Base-by-base conservation (phyloP, 169 alveolate genomes). In the Cryptosporidium viatorum region DNA sequence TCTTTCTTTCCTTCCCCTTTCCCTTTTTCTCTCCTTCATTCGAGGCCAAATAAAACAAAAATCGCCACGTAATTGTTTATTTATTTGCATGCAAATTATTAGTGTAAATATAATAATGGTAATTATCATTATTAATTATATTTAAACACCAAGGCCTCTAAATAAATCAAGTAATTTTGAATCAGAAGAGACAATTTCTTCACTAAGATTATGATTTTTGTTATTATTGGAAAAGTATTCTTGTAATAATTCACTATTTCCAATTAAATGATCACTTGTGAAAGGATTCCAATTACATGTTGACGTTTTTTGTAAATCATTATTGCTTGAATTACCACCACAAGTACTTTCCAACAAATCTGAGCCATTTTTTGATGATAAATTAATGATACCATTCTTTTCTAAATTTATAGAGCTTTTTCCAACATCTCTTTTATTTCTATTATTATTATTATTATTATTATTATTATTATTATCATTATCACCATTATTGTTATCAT, bases 111-210 rank as follows among this genome's bases (percentile, higher is more conserved):
- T n/a, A n/a, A n/a, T n/a, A n/a, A n/a, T 48, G 58, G 5, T 18
- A 10, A 48, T 14, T 14, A 18, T 48, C 1, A 14, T 48, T 18
- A 48, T 48, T 18, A 2, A 51, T n/a, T 10, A 50, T 14, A 7
- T 10, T 62, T 48, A 80, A 39, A 62, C 74, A 59, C 89, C 89
- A 23, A 80, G 45, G 10, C 68, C 89, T 31, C 65, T 45, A 33
- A 80, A 80, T 21, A 80, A 26, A 33, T 80, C 89, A 7, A 80
- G 65, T 26, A 80, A 43, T 29, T 80, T 80, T 29, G 75, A 80
- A 29, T 59, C 75, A 26, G 59, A 37, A 18, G 75, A 65, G 39
- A 23, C 68, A 41, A 65, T 43, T 35, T 59, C 89, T 12, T 75
- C 86, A 39, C 35, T 80, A 12, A 65, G 18, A n/a, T 65, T 80